phyloP scores from a whole-genome alignment of 176 grass and related monocot genomes.

The Aegilops longissima region DNA sequence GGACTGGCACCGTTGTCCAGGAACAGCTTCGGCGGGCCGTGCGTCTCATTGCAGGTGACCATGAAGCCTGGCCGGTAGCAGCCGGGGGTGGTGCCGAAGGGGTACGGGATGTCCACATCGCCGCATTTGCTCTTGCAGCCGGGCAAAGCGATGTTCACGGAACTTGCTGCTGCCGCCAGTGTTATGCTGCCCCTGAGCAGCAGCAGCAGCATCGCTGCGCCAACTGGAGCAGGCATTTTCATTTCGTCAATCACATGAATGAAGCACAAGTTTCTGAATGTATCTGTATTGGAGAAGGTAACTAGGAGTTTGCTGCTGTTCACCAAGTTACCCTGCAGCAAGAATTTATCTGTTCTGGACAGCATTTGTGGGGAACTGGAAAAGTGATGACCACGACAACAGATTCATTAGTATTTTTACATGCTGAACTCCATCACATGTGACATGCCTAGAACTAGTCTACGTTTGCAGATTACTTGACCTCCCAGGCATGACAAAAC shows the following conservation, averaged over 20 bases:
- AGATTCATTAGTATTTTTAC: background rate
- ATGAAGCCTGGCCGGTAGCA: background rate
- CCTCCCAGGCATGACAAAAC: background rate
- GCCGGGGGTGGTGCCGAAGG: background rate
- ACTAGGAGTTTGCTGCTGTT: background rate
- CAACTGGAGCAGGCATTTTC: background rate
- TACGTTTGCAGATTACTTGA: background rate
- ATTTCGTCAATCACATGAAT: background rate
- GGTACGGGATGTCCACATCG: background rate
- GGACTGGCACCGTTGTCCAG: background rate
- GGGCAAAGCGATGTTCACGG: background rate
- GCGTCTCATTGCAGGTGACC: conserved; percentile 17
- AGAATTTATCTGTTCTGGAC: background rate
- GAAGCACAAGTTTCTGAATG: background rate
- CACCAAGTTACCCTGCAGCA: background rate
- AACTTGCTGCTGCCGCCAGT: background rate
- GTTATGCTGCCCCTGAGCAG: background rate
- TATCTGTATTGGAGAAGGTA: background rate
- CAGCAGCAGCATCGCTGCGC: background rate
- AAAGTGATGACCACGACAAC: background rate
- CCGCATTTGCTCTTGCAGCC: conserved; percentile 7
- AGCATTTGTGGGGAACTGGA: background rate
- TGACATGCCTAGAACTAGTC: background rate
- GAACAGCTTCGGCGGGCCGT: background rate
- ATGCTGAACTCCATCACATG: background rate